A percentile compares a stretch with the other conserved stretches of the same genome.
These are phyloP conservation scores for Pisolithus albus DNA, from an alignment of 768 basidiomycete species.

Conservation along the genomic window DNA sequence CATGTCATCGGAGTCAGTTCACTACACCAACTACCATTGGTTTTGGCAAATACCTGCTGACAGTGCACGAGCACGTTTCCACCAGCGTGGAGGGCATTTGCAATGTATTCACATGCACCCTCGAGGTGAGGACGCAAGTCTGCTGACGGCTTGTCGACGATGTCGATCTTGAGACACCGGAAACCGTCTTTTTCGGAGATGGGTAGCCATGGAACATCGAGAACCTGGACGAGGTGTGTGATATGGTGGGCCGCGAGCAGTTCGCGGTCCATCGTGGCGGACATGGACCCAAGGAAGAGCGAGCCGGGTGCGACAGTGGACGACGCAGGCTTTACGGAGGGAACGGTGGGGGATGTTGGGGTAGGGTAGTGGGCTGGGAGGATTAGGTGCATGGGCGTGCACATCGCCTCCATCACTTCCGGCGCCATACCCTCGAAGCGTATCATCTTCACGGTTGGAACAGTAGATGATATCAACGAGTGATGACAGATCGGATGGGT, in stretches of 20 bases:
- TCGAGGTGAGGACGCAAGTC: conserved; percentile 68
- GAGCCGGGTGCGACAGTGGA: conserved; percentile 33
- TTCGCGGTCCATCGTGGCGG: conserved; percentile 50
- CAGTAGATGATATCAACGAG: background rate
- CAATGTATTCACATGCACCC: conserved; percentile 60
- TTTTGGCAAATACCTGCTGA: conserved; percentile 51
- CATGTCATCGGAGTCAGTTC: conserved; percentile 2
- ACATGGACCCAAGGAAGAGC: conserved; percentile 65
- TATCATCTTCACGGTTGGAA: conserved; percentile 46
- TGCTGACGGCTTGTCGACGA: conserved; percentile 52
- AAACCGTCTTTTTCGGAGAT: conserved; percentile 38
- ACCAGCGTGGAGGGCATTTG: conserved; percentile 51
- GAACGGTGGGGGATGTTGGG: conserved; percentile 13
- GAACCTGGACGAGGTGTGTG: conserved; percentile 57
- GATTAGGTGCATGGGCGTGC: conserved; percentile 78
- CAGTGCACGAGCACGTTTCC: conserved; percentile 72
- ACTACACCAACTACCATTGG: background rate
- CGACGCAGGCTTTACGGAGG: conserved; percentile 8
- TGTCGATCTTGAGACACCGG: conserved; percentile 58
- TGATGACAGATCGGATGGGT: conserved; percentile 1
- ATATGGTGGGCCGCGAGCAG: conserved; percentile 46
- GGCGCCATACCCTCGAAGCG: conserved; percentile 69
- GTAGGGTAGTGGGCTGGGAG: conserved; percentile 34
- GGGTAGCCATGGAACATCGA: conserved; percentile 61
- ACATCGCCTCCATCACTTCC: conserved; percentile 78